Evolutionary conservation across 805 yeast species (phyloP), one percentile per base, ranked within the genome.

Genomic region (Geotrichum ghanense): DNA sequence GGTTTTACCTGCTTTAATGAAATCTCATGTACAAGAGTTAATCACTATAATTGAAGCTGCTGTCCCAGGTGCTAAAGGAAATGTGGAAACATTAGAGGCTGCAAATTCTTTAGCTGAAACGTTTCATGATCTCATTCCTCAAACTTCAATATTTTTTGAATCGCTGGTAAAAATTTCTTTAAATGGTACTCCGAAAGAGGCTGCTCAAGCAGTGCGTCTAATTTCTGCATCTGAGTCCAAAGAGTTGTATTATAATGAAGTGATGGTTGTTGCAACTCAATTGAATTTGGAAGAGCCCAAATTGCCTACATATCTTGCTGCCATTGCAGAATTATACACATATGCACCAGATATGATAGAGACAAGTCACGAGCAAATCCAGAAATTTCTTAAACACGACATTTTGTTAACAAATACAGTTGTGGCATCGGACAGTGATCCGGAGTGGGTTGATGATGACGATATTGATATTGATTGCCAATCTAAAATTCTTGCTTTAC

Each of bases 151-250:
- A 2, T 76, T 80, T 51, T 53, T 66, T 14, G 71, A 72, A 6
- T 62, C 66, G 12, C 59, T 86, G 43, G 64, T 68, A 41, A 58
- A 63, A 1, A 62, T 80, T 22, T 74, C 82, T 0, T 51, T 66
- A 0, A 53, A 56, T 1, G 90, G 90, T 0, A 62, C 74, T 2
- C 76, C 84, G 1, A 39, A 56, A 7, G 86, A 81, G 54, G 81
- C 90, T 0, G 77, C 71, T 55, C 83, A 79, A 57, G 73, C 89
- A 0, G 65, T 77, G 6, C 79, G 76, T 56, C 63, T 83, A 4
- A 50, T 84, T 5, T 71, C 77, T 2, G 65, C 76, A n/a, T 62
- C 72, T 2, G 60, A 68, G 2, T 64, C 64, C 44, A 70, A 70
- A 22, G 75, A 73, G 17, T 57, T 63, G 1, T 61, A 67, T 9